Evolutionary conservation across 371 early-diverging fungal species (phyloP).

Genomic region (Rhizopus sp.): DNA sequence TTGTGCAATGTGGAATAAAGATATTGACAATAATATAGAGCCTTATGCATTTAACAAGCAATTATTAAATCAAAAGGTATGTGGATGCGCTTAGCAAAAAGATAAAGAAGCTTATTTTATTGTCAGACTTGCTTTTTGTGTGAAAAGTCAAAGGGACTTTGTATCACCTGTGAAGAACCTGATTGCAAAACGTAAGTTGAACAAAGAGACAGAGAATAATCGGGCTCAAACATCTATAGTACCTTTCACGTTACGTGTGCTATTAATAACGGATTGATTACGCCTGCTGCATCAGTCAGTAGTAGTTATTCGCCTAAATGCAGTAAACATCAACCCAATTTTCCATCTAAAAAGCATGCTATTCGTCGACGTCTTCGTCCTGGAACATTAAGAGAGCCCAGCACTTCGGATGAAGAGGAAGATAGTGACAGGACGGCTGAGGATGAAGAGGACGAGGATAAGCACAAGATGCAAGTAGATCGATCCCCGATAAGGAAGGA

Average conservation of each 20-base stretch:
- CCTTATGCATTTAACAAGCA: slow-evolving; percentile 37
- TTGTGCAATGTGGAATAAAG: slow-evolving; percentile 57
- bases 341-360: background rate
- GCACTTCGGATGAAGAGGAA: slow-evolving; percentile 10
- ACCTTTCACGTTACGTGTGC: slow-evolving; percentile 39
- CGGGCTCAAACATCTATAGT: slow-evolving; percentile 11
- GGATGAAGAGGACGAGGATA: slow-evolving; percentile 16
- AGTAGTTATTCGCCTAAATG: slow-evolving; percentile 14
- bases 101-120: too few relatives aligned
- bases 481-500: slow-evolving; percentile 16
- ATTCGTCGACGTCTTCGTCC: slow-evolving; percentile 11
- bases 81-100: background rate
- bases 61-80: slow-evolving; percentile 30
- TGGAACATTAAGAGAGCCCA: background rate
- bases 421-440: slow-evolving; percentile 14
- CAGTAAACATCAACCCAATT: slow-evolving; percentile 14
- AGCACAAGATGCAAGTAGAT: slow-evolving; percentile 12
- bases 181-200: slow-evolving; percentile 34
- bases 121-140: slow-evolving; percentile 37
- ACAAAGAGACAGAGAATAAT: background rate
- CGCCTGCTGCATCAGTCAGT: slow-evolving; percentile 16
- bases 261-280: slow-evolving; percentile 28
- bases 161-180: slow-evolving; percentile 35
- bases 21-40: slow-evolving; percentile 37
- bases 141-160: slow-evolving; percentile 31